Evolutionary conservation across 108 stramenopile genomes (phyloP).

Genomic region (Nitzschia putrida): DNA sequence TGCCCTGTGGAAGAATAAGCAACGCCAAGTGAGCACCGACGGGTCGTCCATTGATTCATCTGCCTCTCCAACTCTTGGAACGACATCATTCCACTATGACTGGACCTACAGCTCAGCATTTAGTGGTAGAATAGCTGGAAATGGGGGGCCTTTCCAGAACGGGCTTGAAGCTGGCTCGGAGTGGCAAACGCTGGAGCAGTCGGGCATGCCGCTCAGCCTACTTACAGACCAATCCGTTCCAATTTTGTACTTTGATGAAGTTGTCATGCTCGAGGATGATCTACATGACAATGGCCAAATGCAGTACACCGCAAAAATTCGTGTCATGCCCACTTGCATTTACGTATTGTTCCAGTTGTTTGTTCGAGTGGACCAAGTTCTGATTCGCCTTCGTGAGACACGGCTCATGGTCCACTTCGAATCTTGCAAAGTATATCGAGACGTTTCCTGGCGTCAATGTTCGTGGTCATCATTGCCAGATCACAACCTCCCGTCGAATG

Average conservation of each 20-base stretch:
- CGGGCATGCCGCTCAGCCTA: slow-evolving; percentile 55
- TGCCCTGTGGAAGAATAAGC: slow-evolving; percentile 49
- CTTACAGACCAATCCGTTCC: slow-evolving; percentile 64
- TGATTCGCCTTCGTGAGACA: slow-evolving; percentile 65
- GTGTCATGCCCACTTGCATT: slow-evolving; percentile 74
- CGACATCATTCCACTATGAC: slow-evolving; percentile 70
- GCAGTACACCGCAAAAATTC: slow-evolving; percentile 58
- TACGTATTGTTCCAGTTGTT: slow-evolving; percentile 62
- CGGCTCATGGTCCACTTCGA: slow-evolving; percentile 48
- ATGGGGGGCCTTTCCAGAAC: not conserved
- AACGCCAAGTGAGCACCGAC: not conserved
- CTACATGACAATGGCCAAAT: slow-evolving; percentile 82
- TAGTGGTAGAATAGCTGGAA: slow-evolving; percentile 27
- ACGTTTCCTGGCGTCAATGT: slow-evolving; percentile 76
- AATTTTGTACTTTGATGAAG: slow-evolving; percentile 72
- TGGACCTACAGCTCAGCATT: slow-evolving; percentile 80
- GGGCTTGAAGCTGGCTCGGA: not conserved
- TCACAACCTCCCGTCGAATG: slow-evolving; percentile 2
- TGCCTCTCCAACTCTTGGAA: not conserved
- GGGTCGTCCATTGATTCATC: not conserved
- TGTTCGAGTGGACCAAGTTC: slow-evolving; percentile 66
- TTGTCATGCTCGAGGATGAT: slow-evolving; percentile 74
- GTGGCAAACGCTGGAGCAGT: slow-evolving; percentile 50
- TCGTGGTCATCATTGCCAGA: slow-evolving; percentile 54
- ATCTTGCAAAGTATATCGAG: slow-evolving; percentile 30